A percentile compares a stretch with the other conserved stretches of the same genome.
Conservation (phyloP, 768 basidiomycete species). For the Suillus discolor region DNA sequence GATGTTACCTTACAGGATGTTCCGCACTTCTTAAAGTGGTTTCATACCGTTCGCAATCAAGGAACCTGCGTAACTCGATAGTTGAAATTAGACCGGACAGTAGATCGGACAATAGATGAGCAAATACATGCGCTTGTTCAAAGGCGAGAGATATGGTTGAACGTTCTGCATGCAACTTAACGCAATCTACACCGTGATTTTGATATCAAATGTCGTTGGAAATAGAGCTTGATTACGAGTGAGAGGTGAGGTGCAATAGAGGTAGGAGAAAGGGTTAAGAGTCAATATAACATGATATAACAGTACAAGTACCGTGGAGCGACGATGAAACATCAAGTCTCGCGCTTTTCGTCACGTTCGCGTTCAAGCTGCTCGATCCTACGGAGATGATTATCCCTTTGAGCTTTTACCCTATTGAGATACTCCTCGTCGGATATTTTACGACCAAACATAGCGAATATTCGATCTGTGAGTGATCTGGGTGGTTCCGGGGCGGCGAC, state of each 20-base stretch:
- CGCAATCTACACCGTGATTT: not conserved
- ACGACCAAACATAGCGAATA: constrained; percentile 36
- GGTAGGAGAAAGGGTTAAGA: not conserved
- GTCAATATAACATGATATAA: not conserved
- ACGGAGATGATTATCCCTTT: constrained; percentile 54
- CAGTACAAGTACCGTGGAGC: not conserved
- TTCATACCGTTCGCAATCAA: constrained; percentile 39
- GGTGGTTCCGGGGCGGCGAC: constrained; percentile 7
- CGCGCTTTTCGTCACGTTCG: constrained; percentile 19
- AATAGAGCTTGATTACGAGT: not conserved
- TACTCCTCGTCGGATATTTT: constrained; percentile 76
- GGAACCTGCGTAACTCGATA: constrained; percentile 3
- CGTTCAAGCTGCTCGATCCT: constrained; percentile 63
- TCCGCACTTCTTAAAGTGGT: constrained; percentile 71
- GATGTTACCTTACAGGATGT: constrained; percentile 54
- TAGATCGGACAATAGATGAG: not conserved
- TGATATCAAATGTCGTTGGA: not conserved
- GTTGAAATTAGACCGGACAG: not conserved
- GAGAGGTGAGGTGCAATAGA: not conserved
- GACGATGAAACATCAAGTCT: constrained; percentile 7
- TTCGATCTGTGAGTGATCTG: constrained; percentile 36
- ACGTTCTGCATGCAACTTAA: not conserved
- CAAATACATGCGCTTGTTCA: not conserved
- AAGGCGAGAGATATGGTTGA: not conserved
- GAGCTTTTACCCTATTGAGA: constrained; percentile 54